Percentiles rank a stretch among this genome's conserved stretches.
phyloP scores from a whole-genome alignment of 306 rosid species.

The Sesbania bispinosa region DNA sequence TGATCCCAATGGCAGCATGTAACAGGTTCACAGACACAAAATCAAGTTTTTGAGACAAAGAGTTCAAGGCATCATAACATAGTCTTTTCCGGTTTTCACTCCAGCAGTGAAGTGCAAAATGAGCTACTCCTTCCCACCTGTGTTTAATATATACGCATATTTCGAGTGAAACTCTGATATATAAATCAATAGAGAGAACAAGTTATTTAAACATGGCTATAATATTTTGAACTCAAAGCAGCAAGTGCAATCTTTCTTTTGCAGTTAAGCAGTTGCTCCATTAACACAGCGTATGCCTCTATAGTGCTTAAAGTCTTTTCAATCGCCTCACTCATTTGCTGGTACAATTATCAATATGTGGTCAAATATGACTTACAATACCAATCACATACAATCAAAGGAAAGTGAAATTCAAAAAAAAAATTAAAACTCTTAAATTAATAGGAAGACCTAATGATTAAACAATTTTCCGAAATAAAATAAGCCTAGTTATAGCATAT shows the following conservation, averaged over 20 bases:
- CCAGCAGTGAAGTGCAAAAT: conserved; percentile 68
- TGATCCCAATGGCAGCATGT: conserved; percentile 62
- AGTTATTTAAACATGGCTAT: neutral
- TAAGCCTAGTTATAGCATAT: neutral
- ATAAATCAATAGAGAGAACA: conserved; percentile 10
- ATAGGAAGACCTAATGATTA: conserved; percentile 17
- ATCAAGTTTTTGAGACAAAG: conserved; percentile 35
- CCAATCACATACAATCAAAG: conserved; percentile 15
- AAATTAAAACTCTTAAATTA: neutral
- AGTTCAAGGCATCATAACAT: conserved; percentile 19
- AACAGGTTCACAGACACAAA: conserved; percentile 43
- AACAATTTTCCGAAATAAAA: conserved; percentile 16
- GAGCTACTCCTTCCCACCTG: conserved; percentile 92
- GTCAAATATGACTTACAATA: conserved; percentile 4
- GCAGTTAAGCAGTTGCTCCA: conserved; percentile 11
- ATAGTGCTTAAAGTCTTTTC: neutral
- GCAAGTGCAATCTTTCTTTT: conserved; percentile 20
- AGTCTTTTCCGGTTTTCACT: conserved; percentile 34
- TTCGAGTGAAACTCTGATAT: conserved; percentile 9
- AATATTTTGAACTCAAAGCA: conserved; percentile 17
- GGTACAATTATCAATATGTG: conserved; percentile 11
- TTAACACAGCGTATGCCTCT: neutral
- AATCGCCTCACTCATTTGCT: conserved; percentile 10
- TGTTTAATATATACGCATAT: conserved; percentile 7
- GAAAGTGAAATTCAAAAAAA: conserved; percentile 4